These are phyloP conservation scores for Cubamyces sp. DNA, from an alignment of 768 basidiomycete species.

Conservation along the genomic window DNA sequence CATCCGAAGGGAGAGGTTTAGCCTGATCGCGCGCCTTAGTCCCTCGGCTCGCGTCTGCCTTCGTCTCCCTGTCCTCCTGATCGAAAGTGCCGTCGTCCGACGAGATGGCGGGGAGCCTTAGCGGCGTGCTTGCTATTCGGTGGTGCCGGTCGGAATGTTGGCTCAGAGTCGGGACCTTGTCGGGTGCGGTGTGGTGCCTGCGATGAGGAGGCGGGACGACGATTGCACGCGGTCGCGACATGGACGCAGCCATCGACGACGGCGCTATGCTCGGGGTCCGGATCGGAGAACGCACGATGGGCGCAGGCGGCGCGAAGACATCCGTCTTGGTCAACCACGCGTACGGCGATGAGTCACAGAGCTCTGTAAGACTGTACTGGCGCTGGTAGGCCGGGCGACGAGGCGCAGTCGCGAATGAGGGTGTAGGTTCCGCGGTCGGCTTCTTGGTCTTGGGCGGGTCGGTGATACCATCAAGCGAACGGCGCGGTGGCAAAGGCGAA, in stretches of 20 bases:
- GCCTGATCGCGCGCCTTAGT: constrained; percentile 4
- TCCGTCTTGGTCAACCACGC: constrained; percentile 28
- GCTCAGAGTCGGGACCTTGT: neutral
- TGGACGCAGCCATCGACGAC: neutral
- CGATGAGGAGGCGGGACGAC: constrained; percentile 1
- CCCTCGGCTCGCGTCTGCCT: neutral
- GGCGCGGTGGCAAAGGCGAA: neutral
- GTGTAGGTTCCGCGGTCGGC: neutral
- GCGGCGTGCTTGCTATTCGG: constrained; percentile 13
- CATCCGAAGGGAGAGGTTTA: neutral
- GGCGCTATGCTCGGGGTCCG: neutral
- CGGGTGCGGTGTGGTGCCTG: constrained; percentile 3
- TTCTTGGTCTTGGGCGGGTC: constrained; percentile 2
- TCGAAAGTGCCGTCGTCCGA: constrained; percentile 6
- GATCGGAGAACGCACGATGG: constrained; percentile 15
- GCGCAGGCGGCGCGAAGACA: constrained; percentile 17
- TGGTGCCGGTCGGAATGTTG: constrained; percentile 8
- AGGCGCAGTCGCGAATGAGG: constrained; percentile 13
- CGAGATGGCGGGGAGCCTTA: constrained; percentile 6
- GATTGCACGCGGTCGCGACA: neutral
- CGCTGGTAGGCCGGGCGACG: constrained; percentile 6
- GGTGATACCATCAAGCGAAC: neutral
- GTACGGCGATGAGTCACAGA: constrained; percentile 24
- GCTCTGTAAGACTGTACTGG: constrained; percentile 32
- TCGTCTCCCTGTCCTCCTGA: constrained; percentile 3